phyloP scores from a whole-genome alignment of 352 stramenopile species.

The Lagenidium giganteum region DNA sequence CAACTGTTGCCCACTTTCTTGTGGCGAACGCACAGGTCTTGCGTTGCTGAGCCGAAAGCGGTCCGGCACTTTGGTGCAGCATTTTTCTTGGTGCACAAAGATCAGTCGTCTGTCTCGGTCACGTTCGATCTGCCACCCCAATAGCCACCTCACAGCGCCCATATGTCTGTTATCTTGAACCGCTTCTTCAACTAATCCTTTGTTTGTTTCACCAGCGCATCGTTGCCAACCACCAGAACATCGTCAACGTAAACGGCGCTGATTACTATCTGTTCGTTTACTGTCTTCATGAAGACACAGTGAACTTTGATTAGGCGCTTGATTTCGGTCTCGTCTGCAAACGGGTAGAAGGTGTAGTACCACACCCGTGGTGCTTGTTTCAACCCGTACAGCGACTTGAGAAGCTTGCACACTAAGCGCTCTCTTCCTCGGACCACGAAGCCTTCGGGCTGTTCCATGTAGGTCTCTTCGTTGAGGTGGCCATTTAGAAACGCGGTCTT shows the following conservation, averaged over 20 bases:
- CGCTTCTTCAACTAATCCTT: neutral
- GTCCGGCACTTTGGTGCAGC: slow-evolving; percentile 5
- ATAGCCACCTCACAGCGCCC: slow-evolving; percentile 1
- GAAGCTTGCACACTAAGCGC: neutral
- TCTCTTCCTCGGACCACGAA: too few relatives aligned
- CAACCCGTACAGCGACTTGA: slow-evolving; percentile 10
- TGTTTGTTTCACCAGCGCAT: slow-evolving; percentile 1
- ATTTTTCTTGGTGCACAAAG: slow-evolving; percentile 15
- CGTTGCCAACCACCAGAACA: slow-evolving; percentile 7
- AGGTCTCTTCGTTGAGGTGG: neutral
- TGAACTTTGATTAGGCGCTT: slow-evolving; percentile 7
- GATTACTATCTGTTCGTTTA: too few relatives aligned
- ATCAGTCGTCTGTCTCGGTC: neutral
- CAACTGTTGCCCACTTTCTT: neutral
- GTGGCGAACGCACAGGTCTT: neutral
- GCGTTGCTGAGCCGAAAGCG: neutral
- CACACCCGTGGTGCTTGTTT: slow-evolving; percentile 8
- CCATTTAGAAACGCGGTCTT: neutral
- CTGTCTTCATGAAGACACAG: too few relatives aligned
- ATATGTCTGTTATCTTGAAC: slow-evolving; percentile 13
- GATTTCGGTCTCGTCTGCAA: slow-evolving; percentile 8
- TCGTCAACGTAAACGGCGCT: slow-evolving; percentile 21
- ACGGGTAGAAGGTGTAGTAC: slow-evolving; percentile 6
- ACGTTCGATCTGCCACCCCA: slow-evolving; percentile 7
- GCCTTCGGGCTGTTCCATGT: neutral